A percentile compares a stretch with the other conserved stretches of the same genome.
These are phyloP conservation scores for Panus rudis DNA, from an alignment of 768 basidiomycete genomes.

Conservation along the genomic window DNA sequence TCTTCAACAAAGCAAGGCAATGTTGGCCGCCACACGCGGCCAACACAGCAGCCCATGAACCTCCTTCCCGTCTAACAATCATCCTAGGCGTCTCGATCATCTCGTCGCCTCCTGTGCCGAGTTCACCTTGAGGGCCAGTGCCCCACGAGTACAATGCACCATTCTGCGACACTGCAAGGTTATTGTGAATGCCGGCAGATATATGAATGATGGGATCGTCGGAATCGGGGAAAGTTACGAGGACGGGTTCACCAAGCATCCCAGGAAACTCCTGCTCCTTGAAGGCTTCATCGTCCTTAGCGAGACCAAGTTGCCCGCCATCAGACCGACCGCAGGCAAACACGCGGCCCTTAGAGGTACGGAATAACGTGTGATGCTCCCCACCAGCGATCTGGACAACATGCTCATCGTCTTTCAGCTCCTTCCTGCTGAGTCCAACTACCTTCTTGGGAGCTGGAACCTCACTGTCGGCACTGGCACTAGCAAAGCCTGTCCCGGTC, in stretches of 20 bases:
- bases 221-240: slow-evolving; percentile 55
- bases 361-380: slow-evolving; percentile 86
- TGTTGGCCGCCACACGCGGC: slow-evolving; percentile 79
- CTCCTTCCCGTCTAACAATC: slow-evolving; percentile 68
- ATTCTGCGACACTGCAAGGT: slow-evolving; percentile 57
- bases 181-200: slow-evolving; percentile 66
- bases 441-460: slow-evolving; percentile 62
- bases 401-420: slow-evolving; percentile 45
- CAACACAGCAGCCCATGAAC: slow-evolving; percentile 56
- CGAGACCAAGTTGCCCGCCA: slow-evolving; percentile 74
- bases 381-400: slow-evolving; percentile 77
- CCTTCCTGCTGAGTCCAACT: slow-evolving; percentile 51
- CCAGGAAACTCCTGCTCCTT: slow-evolving; percentile 45
- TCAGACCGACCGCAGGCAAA: slow-evolving; percentile 84
- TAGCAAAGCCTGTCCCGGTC: slow-evolving; percentile 51
- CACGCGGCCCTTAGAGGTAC: slow-evolving; percentile 76
- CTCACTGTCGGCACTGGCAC: slow-evolving; percentile 40
- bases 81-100: slow-evolving; percentile 57
- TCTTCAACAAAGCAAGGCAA: slow-evolving; percentile 64
- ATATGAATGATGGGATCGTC: slow-evolving; percentile 61
- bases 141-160: slow-evolving; percentile 77
- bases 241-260: slow-evolving; percentile 59
- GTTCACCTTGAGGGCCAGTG: slow-evolving; percentile 69
- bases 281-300: slow-evolving; percentile 63
- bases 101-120: slow-evolving; percentile 49